phyloP scores from a whole-genome alignment of 139 green algal species.

The Chlamydomonas eustigma region DNA sequence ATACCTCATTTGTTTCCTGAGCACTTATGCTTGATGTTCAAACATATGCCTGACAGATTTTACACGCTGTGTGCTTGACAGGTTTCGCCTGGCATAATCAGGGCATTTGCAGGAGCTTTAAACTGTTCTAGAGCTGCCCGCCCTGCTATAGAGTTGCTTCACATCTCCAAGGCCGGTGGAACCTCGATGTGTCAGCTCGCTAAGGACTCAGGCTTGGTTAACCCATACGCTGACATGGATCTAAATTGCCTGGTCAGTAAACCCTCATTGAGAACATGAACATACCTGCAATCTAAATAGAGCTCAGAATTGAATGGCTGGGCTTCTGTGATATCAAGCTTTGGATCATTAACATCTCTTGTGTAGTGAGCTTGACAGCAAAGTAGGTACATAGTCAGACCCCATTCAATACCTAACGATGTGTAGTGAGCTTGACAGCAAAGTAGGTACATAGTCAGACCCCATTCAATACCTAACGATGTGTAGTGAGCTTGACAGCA shows the following conservation, averaged over 20 bases:
- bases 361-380: too few species aligned
- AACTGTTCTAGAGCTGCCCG: neutral
- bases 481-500: too few species aligned
- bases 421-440: neutral
- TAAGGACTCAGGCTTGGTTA: neutral
- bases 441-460: too few species aligned
- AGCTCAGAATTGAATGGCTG: too few species aligned
- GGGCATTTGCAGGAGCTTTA: neutral
- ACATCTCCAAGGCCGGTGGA: constrained; percentile 30
- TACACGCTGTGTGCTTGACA: too few species aligned
- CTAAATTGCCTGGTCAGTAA: constrained; percentile 3
- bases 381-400: neutral
- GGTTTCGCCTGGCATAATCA: neutral
- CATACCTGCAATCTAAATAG: too few species aligned
- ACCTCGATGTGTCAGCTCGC: constrained; percentile 31
- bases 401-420: neutral
- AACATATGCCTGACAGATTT: too few species aligned
- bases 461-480: too few species aligned
- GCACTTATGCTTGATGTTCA: too few species aligned
- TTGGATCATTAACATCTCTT: too few species aligned
- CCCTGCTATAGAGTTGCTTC: constrained; percentile 15
- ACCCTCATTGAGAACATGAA: neutral
- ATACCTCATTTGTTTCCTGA: too few species aligned
- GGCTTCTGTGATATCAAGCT: too few species aligned
- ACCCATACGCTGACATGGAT: neutral